These are phyloP conservation scores for Aspergillus incahuasiensis DNA, from an alignment of 495 filamentous ascomycete species.

Conservation along the genomic window DNA sequence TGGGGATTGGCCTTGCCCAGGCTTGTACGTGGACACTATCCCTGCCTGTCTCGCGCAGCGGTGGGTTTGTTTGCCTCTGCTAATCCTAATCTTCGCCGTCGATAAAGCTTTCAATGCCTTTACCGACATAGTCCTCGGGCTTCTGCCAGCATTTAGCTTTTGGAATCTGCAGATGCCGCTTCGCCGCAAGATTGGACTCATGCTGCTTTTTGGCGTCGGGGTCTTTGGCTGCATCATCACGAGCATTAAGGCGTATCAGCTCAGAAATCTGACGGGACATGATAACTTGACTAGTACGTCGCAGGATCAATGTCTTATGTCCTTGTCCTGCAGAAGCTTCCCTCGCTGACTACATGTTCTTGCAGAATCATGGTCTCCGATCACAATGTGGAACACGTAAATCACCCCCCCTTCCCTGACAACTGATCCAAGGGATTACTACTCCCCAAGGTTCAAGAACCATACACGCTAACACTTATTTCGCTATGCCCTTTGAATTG, in stretches of 20 bases:
- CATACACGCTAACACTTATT: too few relatives aligned
- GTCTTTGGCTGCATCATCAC: slow-evolving; percentile 1
- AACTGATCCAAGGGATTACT: not conserved
- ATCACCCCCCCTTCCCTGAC: not conserved
- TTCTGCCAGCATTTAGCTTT: not conserved
- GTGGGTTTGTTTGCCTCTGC: too few relatives aligned
- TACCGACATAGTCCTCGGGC: slow-evolving; percentile 1
- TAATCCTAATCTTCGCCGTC: too few relatives aligned
- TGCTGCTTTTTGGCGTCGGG: not conserved
- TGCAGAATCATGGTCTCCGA: slow-evolving; percentile 3
- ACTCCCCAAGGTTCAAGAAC: too few relatives aligned
- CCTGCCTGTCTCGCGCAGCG: not conserved
- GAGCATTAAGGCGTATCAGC: slow-evolving; percentile 1
- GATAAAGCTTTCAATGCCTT: slow-evolving; percentile 3
- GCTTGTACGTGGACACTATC: not conserved
- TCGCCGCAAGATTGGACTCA: slow-evolving; percentile 1
- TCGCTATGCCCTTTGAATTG: too few relatives aligned
- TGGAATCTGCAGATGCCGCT: not conserved
- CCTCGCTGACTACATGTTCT: not conserved
- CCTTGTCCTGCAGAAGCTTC: not conserved
- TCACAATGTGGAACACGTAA: slow-evolving; percentile 6
- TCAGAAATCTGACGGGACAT: slow-evolving; percentile 1
- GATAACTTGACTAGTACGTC: not conserved
- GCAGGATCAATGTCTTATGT: too few relatives aligned
- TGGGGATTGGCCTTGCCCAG: slow-evolving; percentile 3